Conservation (phyloP, 2,329 filamentous ascomycete genomes). For the Aureobasidium pullulans region DNA sequence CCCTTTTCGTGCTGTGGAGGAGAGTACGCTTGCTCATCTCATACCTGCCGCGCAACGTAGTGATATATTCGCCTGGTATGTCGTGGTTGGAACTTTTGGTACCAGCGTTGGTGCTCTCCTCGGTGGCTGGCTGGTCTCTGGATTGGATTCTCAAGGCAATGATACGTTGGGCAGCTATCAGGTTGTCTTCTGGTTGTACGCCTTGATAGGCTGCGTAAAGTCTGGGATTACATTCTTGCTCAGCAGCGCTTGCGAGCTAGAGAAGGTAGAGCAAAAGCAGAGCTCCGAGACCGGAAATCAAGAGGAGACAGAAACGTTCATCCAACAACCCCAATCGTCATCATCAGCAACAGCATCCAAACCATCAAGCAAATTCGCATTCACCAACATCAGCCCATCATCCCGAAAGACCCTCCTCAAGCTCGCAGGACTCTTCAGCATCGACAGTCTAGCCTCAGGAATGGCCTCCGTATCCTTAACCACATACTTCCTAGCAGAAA, state of each 20-base stretch:
- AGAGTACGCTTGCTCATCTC: conserved; percentile 28
- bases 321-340: neutral
- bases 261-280: conserved; percentile 21
- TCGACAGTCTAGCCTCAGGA: conserved; percentile 62
- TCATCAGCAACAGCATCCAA: neutral
- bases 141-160: conserved; percentile 29
- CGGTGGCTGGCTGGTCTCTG: conserved; percentile 32
- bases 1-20: conserved; percentile 29
- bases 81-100: conserved; percentile 24
- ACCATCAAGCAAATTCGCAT: conserved; percentile 20
- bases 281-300: conserved; percentile 21
- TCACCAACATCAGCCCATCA: conserved; percentile 52
- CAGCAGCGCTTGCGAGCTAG: conserved; percentile 32
- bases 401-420: conserved; percentile 50
- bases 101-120: conserved; percentile 23
- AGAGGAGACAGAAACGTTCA: conserved; percentile 11
- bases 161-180: conserved; percentile 32
- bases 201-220: conserved; percentile 33
- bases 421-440: conserved; percentile 58
- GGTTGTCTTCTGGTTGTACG: conserved; percentile 37
- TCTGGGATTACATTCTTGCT: conserved; percentile 31
- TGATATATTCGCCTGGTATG: conserved; percentile 27
- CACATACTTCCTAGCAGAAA: conserved; percentile 50
- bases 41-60: conserved; percentile 19
- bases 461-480: conserved; percentile 50